Conservation (phyloP, 2,329 filamentous ascomycete species). For the Pyrenophora graminea region DNA sequence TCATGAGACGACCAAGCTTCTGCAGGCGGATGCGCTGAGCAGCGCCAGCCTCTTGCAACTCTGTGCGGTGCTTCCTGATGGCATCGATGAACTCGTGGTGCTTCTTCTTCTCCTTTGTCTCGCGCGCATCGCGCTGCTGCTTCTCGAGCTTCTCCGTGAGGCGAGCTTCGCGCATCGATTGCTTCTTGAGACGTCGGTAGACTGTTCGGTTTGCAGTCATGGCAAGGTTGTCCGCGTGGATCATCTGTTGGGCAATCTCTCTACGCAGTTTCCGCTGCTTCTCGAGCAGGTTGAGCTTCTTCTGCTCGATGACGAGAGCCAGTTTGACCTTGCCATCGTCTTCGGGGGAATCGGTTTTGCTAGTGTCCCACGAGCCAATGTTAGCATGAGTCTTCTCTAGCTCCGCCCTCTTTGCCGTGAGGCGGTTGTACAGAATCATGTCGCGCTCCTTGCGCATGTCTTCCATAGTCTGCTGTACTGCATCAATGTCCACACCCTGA, state of each 20-base stretch:
- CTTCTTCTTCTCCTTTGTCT: conserved; percentile 97
- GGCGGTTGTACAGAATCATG: conserved; percentile 84
- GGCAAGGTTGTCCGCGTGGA: conserved; percentile 91
- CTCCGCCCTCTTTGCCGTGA: conserved; percentile 82
- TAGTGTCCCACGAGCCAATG: conserved; percentile 82
- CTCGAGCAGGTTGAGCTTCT: conserved; percentile 82
- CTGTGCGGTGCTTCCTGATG: conserved; percentile 78
- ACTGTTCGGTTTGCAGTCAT: conserved; percentile 93
- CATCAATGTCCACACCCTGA: conserved; percentile 83
- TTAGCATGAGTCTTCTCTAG: conserved; percentile 84
- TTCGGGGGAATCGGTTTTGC: conserved; percentile 67
- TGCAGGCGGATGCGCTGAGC: conserved; percentile 74
- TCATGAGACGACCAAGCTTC: conserved; percentile 89
- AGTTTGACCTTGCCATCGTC: conserved; percentile 80
- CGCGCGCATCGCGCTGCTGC: conserved; percentile 93
- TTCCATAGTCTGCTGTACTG: conserved; percentile 37
- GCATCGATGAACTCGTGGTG: conserved; percentile 89
- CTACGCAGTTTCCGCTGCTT: conserved; percentile 87
- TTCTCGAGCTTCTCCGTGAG: conserved; percentile 99
- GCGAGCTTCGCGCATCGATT: conserved; percentile 89
- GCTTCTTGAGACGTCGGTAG: conserved; percentile 96
- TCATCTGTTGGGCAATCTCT: conserved; percentile 87
- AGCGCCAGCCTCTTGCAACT: conserved; percentile 70
- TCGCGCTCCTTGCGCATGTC: conserved; percentile 83
- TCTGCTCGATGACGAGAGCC: conserved; percentile 93